Conservation (phyloP, 345 rosid species). For the Trapa incisa region DNA sequence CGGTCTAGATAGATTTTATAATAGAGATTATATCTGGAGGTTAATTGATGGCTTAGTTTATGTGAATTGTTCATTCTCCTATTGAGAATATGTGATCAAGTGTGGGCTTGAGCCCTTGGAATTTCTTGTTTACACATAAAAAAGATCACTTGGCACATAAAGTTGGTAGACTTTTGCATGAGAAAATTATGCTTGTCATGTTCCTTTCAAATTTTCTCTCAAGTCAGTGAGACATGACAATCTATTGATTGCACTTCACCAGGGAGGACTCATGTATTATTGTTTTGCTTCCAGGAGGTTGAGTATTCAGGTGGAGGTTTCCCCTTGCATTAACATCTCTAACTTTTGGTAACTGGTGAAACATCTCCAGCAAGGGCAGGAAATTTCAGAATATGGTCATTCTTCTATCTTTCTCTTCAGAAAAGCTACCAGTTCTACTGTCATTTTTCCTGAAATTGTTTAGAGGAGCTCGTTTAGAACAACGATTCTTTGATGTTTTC, state of each 20-base stretch:
- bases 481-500: background rate
- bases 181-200: background rate
- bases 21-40: background rate
- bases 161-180: background rate
- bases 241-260: background rate
- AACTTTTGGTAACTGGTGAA: background rate
- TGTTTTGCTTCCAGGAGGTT: conserved; percentile 52
- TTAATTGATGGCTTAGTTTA: background rate
- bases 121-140: background rate
- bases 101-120: background rate
- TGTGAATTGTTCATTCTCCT: background rate
- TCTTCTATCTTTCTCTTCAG: background rate
- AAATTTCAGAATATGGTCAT: background rate
- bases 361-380: background rate
- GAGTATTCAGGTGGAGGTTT: conserved; percentile 92
- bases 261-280: background rate
- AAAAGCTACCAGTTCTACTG: background rate
- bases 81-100: background rate
- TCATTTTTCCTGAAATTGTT: background rate
- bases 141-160: background rate
- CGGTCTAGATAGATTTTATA: background rate
- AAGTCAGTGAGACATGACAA: background rate
- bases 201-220: background rate
- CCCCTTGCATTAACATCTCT: conserved; percentile 23
- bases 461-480: background rate